Evolutionary conservation across 768 basidiomycete species (phyloP), one percentile per base, ranked within the genome.

Genomic region (Pleurotus ostreatus): DNA sequence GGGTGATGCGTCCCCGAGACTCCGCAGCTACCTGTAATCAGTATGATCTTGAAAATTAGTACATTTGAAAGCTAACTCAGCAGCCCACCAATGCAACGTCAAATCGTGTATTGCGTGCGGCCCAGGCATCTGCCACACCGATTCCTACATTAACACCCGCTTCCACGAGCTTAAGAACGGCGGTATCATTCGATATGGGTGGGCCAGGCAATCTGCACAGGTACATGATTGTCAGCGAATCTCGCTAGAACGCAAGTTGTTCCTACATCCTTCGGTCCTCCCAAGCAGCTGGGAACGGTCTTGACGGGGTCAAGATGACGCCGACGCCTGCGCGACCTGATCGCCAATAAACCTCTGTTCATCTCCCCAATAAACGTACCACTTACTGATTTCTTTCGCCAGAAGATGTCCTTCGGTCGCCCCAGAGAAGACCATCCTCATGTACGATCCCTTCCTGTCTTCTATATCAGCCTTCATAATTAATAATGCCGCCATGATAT

Each of bases 141-240:
- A 93, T 65, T 16, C 82, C 90, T n/a, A 92, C 85, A 16, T 84
- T 85, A n/a, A 96, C 88, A n/a, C 85, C 85, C 37, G 86, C 77
- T 4, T 79, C 72, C 13, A 88, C 68, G 39, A 98, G 76, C 18
- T 75, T 80, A 3, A 82, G 78, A 39, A 94, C 81, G 61, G 72
- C 77, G 12, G 81, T 82, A 59, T 81, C 75, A 55, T 81, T 80
- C 5, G 86, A 81, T 22, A 94, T 68, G 4, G 92, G 92, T 20
- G 86, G 86, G 1, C 92, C 91, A 25, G 89, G 84, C 61, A 86
- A 66, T 66, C 88, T 84, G 64, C 46, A 23, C 16, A 18, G 25
- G 39, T 18, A 18, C 30, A 8, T 34, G 8, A 34, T 8, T 9
- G 30, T 34, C 30, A 11, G 11, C 30, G 9, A 34, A 34, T 34